Conservation (phyloP, 2,329 filamentous ascomycete genomes). For the Colletotrichum somersetense region DNA sequence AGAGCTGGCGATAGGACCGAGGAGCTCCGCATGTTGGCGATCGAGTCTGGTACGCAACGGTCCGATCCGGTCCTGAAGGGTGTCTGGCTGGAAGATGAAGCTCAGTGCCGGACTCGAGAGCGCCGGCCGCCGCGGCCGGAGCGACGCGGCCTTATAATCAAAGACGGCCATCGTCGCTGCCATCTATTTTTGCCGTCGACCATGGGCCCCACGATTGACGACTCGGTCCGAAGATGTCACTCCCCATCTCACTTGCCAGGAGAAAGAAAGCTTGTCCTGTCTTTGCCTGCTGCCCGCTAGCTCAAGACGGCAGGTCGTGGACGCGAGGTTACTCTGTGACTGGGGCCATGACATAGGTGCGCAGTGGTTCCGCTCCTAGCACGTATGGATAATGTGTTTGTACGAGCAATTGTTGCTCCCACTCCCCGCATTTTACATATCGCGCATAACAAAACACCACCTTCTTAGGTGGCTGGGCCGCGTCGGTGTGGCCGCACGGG, state of each 20-base stretch:
- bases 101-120: neutral
- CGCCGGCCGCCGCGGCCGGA: neutral
- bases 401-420: no score
- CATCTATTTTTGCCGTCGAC: conserved; percentile 14
- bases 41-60: neutral
- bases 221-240: conserved; percentile 13
- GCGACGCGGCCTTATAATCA: conserved; percentile 11
- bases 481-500: neutral
- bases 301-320: conserved; percentile 34
- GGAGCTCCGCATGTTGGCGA: conserved; percentile 27
- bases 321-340: conserved; percentile 10
- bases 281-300: conserved; percentile 13
- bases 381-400: neutral
- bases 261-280: conserved; percentile 22
- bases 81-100: conserved; percentile 16
- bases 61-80: neutral
- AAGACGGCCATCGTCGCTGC: neutral
- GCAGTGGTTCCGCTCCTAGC: neutral
- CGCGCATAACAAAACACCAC: neutral
- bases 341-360: conserved; percentile 1
- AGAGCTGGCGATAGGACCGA: conserved; percentile 18
- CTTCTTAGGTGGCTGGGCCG: no score
- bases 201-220: neutral
- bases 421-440: neutral
- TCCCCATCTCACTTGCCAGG: conserved; percentile 3